Conservation (phyloP, 1,139 yeast genomes). For the Suhomyces choctaworum region DNA sequence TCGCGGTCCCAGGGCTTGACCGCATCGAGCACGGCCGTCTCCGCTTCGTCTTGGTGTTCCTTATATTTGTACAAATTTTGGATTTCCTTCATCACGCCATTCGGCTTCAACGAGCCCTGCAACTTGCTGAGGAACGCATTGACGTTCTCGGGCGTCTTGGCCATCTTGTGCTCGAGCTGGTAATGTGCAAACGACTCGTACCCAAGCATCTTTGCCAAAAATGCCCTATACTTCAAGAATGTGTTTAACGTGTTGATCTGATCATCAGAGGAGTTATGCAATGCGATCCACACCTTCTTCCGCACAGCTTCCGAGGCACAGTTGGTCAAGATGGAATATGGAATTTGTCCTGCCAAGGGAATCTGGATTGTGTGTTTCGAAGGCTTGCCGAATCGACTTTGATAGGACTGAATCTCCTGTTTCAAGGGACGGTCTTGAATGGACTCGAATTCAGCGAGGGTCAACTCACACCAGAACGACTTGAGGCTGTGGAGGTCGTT, state of each 20-base stretch:
- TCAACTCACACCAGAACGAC: slow-evolving; percentile 39
- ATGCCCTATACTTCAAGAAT: slow-evolving; percentile 65
- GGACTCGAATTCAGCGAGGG: slow-evolving; percentile 31
- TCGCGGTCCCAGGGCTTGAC: slow-evolving; percentile 94
- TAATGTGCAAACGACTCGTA: slow-evolving; percentile 72
- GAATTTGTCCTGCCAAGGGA: slow-evolving; percentile 69
- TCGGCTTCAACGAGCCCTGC: slow-evolving; percentile 43
- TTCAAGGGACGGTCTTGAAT: slow-evolving; percentile 27
- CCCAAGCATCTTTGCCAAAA: slow-evolving; percentile 75
- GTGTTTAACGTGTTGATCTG: slow-evolving; percentile 63
- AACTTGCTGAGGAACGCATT: slow-evolving; percentile 63
- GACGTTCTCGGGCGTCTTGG: slow-evolving; percentile 77
- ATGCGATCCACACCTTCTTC: slow-evolving; percentile 68
- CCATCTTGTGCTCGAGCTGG: slow-evolving; percentile 89
- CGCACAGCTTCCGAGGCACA: slow-evolving; percentile 62
- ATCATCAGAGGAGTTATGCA: slow-evolving; percentile 57
- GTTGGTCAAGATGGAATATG: slow-evolving; percentile 63
- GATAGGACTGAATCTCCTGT: slow-evolving; percentile 30
- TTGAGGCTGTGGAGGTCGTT: slow-evolving; percentile 53
- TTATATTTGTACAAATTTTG: slow-evolving; percentile 42
- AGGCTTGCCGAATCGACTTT: slow-evolving; percentile 18
- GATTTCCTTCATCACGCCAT: slow-evolving; percentile 62
- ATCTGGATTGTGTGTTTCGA: slow-evolving; percentile 37
- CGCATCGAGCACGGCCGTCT: slow-evolving; percentile 24
- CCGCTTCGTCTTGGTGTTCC: slow-evolving; percentile 31